Conservation (phyloP, 2,329 filamentous ascomycete genomes). For the Bisporella sp. region DNA sequence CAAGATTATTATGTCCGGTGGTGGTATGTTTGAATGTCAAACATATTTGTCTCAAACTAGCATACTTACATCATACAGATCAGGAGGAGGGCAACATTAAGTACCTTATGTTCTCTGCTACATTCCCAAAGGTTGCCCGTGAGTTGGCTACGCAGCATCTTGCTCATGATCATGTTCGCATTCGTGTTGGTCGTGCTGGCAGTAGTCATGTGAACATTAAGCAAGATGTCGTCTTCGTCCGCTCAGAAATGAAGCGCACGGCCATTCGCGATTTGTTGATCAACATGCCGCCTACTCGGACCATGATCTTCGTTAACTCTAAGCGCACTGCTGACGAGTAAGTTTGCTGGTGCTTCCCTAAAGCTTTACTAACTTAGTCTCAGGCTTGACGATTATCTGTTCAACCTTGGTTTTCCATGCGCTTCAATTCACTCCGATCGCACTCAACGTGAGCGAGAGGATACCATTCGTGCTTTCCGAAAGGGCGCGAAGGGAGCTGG, state of each 20-base stretch:
- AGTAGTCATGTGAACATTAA: constrained; percentile 76
- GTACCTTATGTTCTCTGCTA: constrained; percentile 87
- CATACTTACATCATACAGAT: constrained; percentile 42
- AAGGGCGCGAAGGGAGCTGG: constrained; percentile 54
- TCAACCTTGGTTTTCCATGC: constrained; percentile 69
- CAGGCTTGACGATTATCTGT: constrained; percentile 74
- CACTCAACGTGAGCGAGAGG: constrained; percentile 86
- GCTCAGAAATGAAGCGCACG: constrained; percentile 59
- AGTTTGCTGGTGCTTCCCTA: neutral
- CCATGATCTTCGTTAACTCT: constrained; percentile 84
- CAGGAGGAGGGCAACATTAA: constrained; percentile 64
- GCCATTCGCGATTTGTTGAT: constrained; percentile 67
- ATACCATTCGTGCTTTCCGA: constrained; percentile 81
- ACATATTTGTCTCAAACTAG: neutral
- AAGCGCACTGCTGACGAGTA: constrained; percentile 67
- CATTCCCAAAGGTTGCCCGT: constrained; percentile 77
- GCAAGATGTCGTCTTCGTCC: constrained; percentile 66
- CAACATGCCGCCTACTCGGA: constrained; percentile 64
- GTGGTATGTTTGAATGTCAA: constrained; percentile 51
- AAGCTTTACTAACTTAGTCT: neutral
- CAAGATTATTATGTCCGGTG: constrained; percentile 68
- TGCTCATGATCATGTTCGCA: constrained; percentile 64
- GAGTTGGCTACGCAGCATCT: constrained; percentile 73
- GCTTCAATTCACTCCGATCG: constrained; percentile 86
- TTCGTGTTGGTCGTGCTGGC: constrained; percentile 82